Conservation (phyloP, 352 stramenopile species). For the Phytophthora sansomeana region DNA sequence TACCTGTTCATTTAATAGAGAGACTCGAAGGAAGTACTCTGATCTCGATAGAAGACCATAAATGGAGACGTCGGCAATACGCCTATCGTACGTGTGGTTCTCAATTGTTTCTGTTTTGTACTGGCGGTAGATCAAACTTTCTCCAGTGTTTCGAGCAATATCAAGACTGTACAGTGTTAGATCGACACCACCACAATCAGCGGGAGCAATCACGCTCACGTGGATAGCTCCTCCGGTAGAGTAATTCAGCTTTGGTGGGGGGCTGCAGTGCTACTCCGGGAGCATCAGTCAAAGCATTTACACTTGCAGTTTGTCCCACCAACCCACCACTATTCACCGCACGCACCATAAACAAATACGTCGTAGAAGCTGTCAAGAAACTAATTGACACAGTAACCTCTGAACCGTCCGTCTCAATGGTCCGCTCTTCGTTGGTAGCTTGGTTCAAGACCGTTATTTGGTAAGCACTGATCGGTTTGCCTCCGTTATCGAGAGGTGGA, state of each 20-base stretch:
- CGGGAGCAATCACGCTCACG: conserved; percentile 42
- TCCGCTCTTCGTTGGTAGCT: not conserved
- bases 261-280: conserved; percentile 27
- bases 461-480: conserved; percentile 35
- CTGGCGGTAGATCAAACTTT: conserved; percentile 18
- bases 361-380: conserved; percentile 33
- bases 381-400: conserved; percentile 12
- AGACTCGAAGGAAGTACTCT: conserved; percentile 44
- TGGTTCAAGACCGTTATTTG: conserved; percentile 30
- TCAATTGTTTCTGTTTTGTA: conserved; percentile 17
- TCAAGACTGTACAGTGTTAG: conserved; percentile 40
- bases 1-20: conserved; percentile 29
- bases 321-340: conserved; percentile 39
- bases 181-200: conserved; percentile 46
- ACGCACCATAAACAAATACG: conserved; percentile 42
- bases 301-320: not conserved
- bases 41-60: conserved; percentile 44
- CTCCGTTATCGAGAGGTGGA: conserved; percentile 41
- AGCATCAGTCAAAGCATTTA: conserved; percentile 20
- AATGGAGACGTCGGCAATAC: conserved; percentile 38
- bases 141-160: conserved; percentile 37
- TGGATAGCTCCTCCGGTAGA: conserved; percentile 58
- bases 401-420: conserved; percentile 21
- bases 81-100: conserved; percentile 9
- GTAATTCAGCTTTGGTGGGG: conserved; percentile 32